Base-by-base conservation (phyloP, 164 flowering plant species). In the Vitis vinifera region DNA sequence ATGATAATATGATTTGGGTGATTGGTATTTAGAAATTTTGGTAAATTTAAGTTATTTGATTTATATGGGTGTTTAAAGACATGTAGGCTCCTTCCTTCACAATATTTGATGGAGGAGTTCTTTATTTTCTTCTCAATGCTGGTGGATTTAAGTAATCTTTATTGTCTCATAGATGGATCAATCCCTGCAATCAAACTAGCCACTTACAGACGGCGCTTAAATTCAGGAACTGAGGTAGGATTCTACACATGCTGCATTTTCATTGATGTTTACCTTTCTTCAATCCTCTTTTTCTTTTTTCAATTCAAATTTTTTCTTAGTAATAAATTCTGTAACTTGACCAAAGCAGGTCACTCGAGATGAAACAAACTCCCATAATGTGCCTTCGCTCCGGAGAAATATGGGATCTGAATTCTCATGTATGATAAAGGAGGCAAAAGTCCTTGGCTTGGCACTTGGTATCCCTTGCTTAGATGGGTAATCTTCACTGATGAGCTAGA, bases 391-490 rank as follows among this genome's bases (percentile, higher is more conserved):
- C 14, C 76, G 53, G 31, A 86, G 98, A 77, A 93, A 93, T 71
- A 84, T 69, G 89, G 97, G 98, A 23, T 95, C 98, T 62, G 93
- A 86, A 63, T 95, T 95, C 73, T 93, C 99, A 9, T 75, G 89
- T 80, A 89, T 91, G 93, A 87, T 91, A 64, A 95, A 90, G 77
- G 98, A 95, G 77, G 96, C 98, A 55, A 92, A 95, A 79, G 62
- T 67, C 47, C 83, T 95, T 23, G 97, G 91, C 59, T 51, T 70
- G 75, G 85, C 97, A 29, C 93, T 95, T 74, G 99, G 98, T 23
- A 91, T 95, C 63, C 94, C 94, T 66, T 93, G 96, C 80, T 80
- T 95, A 68, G 90, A 92, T 78, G 92, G 97, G 98, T 95, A 91
- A 79, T 62, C 51, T 51, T 50, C 17, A 31, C 29, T 10, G 13